Percentiles rank a stretch among this genome's conserved stretches.
These are phyloP conservation scores for Spergularia azorica DNA, from an alignment of 179 eudicot species.

Conservation along the genomic window DNA sequence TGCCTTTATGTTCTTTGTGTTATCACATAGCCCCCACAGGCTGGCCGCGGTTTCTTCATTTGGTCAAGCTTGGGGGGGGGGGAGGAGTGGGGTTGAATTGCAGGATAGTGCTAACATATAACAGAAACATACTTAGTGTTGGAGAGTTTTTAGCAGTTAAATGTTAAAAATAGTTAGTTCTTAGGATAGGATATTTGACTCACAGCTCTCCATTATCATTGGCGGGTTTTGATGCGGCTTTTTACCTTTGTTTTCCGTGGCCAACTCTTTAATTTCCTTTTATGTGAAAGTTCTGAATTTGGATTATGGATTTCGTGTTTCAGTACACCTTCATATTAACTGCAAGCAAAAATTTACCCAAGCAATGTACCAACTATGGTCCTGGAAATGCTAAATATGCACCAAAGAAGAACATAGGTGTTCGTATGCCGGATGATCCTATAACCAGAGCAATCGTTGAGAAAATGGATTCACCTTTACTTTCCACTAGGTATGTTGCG, in stretches of 20 bases:
- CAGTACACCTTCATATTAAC: conserved; percentile 94
- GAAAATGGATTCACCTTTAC: conserved; percentile 64
- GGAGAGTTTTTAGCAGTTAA: background rate
- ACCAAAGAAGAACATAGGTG: conserved; percentile 71
- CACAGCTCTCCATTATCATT: background rate
- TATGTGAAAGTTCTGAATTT: conserved; percentile 11
- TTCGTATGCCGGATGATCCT: conserved; percentile 90
- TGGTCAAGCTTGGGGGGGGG: background rate
- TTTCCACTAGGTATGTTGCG: conserved; percentile 74
- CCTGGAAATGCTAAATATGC: conserved; percentile 59
- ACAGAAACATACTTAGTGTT: too few species aligned
- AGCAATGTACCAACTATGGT: conserved; percentile 64
- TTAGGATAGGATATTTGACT: background rate
- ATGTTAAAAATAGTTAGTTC: background rate
- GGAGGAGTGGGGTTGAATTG: too few species aligned
- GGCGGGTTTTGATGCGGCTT: background rate
- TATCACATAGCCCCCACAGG: too few species aligned
- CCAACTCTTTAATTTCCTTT: background rate
- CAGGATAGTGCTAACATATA: too few species aligned
- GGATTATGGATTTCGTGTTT: conserved; percentile 14
- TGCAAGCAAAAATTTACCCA: conserved; percentile 85
- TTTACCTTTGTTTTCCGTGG: background rate
- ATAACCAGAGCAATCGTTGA: conserved; percentile 72
- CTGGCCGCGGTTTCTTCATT: background rate
- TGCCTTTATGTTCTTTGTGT: too few species aligned